Conservation (phyloP, 2,329 filamentous ascomycete genomes). For the Colletotrichum coccodes region DNA sequence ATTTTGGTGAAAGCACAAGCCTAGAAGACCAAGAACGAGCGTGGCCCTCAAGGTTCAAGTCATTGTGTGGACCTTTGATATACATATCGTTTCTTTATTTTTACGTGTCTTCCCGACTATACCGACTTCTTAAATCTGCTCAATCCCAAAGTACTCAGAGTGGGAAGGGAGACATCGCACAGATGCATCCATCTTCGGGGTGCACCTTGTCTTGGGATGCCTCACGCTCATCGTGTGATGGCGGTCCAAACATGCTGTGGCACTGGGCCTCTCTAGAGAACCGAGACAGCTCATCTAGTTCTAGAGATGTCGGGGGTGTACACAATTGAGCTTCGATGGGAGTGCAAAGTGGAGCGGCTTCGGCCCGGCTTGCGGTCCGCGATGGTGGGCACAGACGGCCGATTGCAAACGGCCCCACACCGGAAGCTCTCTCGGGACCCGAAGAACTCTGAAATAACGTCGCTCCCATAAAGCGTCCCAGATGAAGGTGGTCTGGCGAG, state of each 20-base stretch:
- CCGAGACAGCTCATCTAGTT: background rate
- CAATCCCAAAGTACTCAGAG: too few relatives aligned
- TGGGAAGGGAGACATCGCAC: background rate
- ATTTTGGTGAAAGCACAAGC: too few relatives aligned
- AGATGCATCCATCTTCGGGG: background rate
- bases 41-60: too few relatives aligned
- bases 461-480: background rate
- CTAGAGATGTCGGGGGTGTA: background rate
- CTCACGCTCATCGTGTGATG: background rate
- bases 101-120: too few relatives aligned
- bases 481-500: background rate
- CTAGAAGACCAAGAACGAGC: too few relatives aligned
- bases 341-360: background rate
- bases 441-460: background rate
- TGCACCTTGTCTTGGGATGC: background rate
- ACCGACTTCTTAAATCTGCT: too few relatives aligned
- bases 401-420: background rate
- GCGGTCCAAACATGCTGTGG: background rate
- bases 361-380: background rate
- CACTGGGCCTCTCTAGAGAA: background rate
- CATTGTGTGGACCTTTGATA: too few relatives aligned
- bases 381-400: background rate
- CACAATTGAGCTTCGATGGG: background rate
- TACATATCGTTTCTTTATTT: too few relatives aligned
- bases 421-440: background rate